Evolutionary conservation across 495 filamentous ascomycete species (phyloP).

Genomic region (Penicillium malachiteum): DNA sequence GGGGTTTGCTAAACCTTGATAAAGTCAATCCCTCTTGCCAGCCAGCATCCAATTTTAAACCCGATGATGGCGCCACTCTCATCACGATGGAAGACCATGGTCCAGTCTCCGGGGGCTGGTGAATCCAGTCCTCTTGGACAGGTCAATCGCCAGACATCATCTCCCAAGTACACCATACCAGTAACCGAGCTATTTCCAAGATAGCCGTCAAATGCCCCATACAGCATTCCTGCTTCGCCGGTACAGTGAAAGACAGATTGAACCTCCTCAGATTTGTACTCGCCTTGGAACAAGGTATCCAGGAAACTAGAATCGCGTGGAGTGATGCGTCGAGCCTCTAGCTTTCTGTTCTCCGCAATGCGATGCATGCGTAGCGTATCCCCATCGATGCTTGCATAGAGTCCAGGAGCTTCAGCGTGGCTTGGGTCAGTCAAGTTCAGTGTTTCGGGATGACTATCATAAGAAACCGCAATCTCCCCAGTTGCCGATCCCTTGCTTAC

Average conservation of each 20-base stretch:
- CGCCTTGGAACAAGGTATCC: conserved; percentile 15
- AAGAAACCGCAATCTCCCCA: conserved; percentile 21
- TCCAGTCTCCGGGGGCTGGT: conserved; percentile 36
- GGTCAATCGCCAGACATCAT: conserved; percentile 31
- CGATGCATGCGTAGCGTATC: conserved; percentile 24
- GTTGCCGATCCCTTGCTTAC: conserved; percentile 12
- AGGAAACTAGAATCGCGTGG: conserved; percentile 5
- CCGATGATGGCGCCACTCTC: conserved; percentile 14
- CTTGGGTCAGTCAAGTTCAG: conserved; percentile 12
- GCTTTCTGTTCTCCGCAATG: conserved; percentile 23
- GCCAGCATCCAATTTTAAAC: conserved; percentile 33
- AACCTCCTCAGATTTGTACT: conserved; percentile 27
- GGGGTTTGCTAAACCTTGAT: conserved; percentile 5
- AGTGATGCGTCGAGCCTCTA: conserved; percentile 22
- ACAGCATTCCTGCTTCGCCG: conserved; percentile 26
- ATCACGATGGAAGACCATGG: conserved; percentile 25
- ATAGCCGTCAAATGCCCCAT: conserved; percentile 33
- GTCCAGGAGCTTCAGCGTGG: conserved; percentile 5
- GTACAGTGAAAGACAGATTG: conserved; percentile 32
- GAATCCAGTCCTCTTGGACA: conserved; percentile 35
- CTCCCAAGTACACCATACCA: conserved; percentile 26
- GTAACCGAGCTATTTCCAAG: conserved; percentile 25
- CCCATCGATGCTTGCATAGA: conserved; percentile 19
- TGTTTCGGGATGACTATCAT: conserved; percentile 6
- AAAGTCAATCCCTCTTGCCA: conserved; percentile 26